Conservation (phyloP, 805 yeast genomes). For the Myxozyma kluyveri region DNA sequence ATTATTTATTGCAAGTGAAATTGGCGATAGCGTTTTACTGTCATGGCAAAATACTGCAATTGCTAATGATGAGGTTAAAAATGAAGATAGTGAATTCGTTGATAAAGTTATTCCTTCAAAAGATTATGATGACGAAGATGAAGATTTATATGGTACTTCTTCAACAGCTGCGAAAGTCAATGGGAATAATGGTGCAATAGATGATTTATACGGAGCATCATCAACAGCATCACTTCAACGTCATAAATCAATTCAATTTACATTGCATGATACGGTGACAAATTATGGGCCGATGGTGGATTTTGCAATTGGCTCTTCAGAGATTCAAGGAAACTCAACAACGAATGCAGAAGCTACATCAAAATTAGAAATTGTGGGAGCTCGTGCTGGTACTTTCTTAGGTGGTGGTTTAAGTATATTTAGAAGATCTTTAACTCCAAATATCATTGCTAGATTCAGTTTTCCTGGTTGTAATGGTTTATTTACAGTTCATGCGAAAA, state of each 20-base stretch:
- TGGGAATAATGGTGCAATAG: conserved; percentile 13
- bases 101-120: conserved; percentile 6
- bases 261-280: conserved; percentile 51
- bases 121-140: conserved; percentile 32
- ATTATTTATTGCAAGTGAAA: conserved; percentile 59
- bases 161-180: background rate
- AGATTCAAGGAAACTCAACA: background rate
- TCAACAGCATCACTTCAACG: conserved; percentile 28
- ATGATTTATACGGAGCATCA: conserved; percentile 34
- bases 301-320: conserved; percentile 54
- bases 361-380: conserved; percentile 55
- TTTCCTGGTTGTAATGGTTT: conserved; percentile 69
- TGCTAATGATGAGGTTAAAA: conserved; percentile 1
- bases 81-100: background rate
- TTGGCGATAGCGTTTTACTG: conserved; percentile 57
- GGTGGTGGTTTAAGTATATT: conserved; percentile 57
- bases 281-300: conserved; percentile 74
- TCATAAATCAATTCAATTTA: conserved; percentile 40
- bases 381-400: conserved; percentile 58
- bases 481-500: conserved; percentile 57
- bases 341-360: conserved; percentile 4
- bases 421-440: conserved; percentile 67
- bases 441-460: conserved; percentile 61
- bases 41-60: conserved; percentile 38
- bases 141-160: conserved; percentile 29